These are phyloP conservation scores for Zygoascus sp. DNA, from an alignment of 1,139 yeast genomes.

Conservation along the genomic window DNA sequence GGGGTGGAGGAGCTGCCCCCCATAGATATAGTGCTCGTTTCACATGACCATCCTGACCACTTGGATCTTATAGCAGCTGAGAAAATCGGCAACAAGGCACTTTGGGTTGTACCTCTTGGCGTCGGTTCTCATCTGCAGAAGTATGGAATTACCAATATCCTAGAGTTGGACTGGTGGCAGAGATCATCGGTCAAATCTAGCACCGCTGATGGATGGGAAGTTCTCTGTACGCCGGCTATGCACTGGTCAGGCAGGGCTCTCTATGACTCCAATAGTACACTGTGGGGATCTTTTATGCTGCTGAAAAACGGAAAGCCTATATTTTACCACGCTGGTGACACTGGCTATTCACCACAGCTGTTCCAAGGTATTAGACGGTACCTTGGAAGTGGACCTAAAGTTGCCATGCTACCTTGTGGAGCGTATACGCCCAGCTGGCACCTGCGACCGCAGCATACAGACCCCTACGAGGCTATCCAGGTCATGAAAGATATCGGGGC, in stretches of 20 bases:
- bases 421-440: slow-evolving; percentile 97
- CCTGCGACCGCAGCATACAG: slow-evolving; percentile 80
- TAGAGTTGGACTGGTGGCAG: slow-evolving; percentile 94
- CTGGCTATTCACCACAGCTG: slow-evolving; percentile 75
- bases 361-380: slow-evolving; percentile 59
- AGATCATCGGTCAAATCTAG: slow-evolving; percentile 40
- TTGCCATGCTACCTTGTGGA: slow-evolving; percentile 86
- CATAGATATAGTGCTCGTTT: slow-evolving; percentile 70
- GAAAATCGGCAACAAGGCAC: slow-evolving; percentile 53
- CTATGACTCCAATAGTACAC: slow-evolving; percentile 68
- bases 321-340: slow-evolving; percentile 89
- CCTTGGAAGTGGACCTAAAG: slow-evolving; percentile 57
- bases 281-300: slow-evolving; percentile 85
- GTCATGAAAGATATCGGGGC: slow-evolving; percentile 63
- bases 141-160: slow-evolving; percentile 49
- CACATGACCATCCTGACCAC: slow-evolving; percentile 96
- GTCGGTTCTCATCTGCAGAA: slow-evolving; percentile 55
- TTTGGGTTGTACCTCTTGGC: slow-evolving; percentile 88
- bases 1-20: slow-evolving; percentile 55
- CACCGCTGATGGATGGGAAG: slow-evolving; percentile 54
- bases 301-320: slow-evolving; percentile 62
- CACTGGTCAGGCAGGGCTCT: slow-evolving; percentile 91
- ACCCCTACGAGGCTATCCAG: slow-evolving; percentile 69
- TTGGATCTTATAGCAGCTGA: slow-evolving; percentile 60
- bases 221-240: slow-evolving; percentile 93